These are phyloP conservation scores for Eucalyptus pauciflora DNA, from an alignment of 345 rosid species.

Conservation along the genomic window DNA sequence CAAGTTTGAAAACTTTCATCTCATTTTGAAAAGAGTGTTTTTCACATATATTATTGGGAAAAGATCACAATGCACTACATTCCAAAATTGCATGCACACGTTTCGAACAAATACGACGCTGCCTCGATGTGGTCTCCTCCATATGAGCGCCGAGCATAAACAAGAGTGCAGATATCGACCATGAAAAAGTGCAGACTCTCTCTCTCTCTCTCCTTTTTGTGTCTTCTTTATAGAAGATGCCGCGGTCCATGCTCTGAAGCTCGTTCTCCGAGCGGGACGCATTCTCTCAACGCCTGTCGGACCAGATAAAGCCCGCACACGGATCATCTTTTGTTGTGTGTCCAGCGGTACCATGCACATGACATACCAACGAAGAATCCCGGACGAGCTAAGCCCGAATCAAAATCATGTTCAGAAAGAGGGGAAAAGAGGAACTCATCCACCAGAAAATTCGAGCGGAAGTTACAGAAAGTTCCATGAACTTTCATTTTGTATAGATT, in stretches of 20 bases:
- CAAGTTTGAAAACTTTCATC: accelerated
- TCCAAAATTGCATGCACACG: not conserved
- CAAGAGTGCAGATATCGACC: not conserved
- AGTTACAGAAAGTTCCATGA: not conserved
- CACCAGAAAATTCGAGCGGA: not conserved
- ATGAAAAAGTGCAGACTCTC: not conserved
- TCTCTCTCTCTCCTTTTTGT: not conserved
- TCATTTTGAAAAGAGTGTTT: not conserved
- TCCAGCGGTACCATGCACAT: not conserved
- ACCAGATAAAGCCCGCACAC: not conserved
- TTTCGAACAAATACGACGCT: not conserved
- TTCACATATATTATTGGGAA: not conserved
- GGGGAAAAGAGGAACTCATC: not conserved
- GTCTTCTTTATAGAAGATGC: not conserved
- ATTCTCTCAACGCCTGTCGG: not conserved
- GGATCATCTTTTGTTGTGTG: not conserved
- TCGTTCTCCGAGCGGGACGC: not conserved
- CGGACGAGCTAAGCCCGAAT: not conserved
- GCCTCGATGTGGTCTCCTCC: not conserved
- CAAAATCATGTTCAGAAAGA: not conserved
- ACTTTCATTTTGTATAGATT: not conserved
- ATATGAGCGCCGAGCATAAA: not conserved
- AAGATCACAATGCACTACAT: not conserved
- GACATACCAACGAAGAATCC: not conserved
- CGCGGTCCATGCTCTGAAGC: not conserved